A percentile compares a stretch with the other conserved stretches of the same genome.
These are phyloP conservation scores for Dothideomycetes sp. DNA, from an alignment of 2,329 filamentous ascomycete species.

Conservation along the genomic window DNA sequence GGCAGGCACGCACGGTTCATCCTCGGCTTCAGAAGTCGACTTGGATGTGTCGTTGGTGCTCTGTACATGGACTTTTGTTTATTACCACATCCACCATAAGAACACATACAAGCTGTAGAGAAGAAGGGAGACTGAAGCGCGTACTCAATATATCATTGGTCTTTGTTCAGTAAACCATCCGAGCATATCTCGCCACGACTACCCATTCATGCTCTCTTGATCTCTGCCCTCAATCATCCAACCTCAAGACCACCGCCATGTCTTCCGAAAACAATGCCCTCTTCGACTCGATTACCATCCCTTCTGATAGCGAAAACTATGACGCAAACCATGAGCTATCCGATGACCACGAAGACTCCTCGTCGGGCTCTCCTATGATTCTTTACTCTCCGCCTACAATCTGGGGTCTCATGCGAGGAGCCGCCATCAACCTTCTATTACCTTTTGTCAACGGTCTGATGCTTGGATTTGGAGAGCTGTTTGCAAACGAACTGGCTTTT, in stretches of 20 bases:
- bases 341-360: conserved; percentile 50
- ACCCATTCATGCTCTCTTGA: no score
- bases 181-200: neutral
- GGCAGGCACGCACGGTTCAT: no score
- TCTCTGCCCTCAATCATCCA: no score
- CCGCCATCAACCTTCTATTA: conserved; percentile 88
- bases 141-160: no score
- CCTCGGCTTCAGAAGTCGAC: no score
- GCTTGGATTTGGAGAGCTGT: conserved; percentile 92
- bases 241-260: conserved; percentile 28
- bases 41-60: no score
- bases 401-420: conserved; percentile 75
- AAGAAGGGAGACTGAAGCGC: no score
- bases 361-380: conserved; percentile 57
- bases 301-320: conserved; percentile 76
- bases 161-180: no score
- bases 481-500: conserved; percentile 92
- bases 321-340: conserved; percentile 50
- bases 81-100: no score
- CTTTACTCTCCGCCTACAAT: conserved; percentile 83
- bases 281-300: conserved; percentile 65
- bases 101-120: no score
- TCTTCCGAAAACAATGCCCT: conserved; percentile 41
- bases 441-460: conserved; percentile 98
- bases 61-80: no score